These are phyloP conservation scores for Coniochaeta pulveracea DNA, from an alignment of 2,329 filamentous ascomycete genomes.

Conservation along the genomic window DNA sequence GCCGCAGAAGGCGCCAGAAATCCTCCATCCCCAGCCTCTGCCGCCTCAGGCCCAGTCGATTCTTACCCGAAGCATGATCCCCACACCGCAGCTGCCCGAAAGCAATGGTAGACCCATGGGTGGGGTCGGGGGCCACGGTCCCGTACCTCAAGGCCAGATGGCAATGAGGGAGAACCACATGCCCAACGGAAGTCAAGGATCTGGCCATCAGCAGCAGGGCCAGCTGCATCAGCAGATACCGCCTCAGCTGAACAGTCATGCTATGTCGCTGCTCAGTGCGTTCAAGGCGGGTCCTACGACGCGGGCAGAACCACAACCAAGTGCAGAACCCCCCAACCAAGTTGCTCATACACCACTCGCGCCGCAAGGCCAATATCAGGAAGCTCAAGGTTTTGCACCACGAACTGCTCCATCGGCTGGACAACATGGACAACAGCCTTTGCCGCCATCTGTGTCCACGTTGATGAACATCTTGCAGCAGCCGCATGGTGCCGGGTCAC, in stretches of 20 bases:
- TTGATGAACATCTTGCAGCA: not conserved
- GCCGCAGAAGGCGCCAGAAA: constrained; percentile 15
- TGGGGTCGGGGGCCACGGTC: not conserved
- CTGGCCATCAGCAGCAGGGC: constrained; percentile 12
- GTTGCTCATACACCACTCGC: not conserved
- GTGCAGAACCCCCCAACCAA: constrained; percentile 1
- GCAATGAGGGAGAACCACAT: not conserved
- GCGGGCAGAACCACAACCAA: constrained; percentile 10
- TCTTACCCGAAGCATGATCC: constrained; percentile 29
- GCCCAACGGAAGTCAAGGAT: constrained; percentile 2
- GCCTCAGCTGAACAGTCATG: constrained; percentile 19
- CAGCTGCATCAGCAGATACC: constrained; percentile 10
- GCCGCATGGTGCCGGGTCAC: constrained; percentile 4
- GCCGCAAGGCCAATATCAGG: not conserved
- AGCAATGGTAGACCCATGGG: constrained; percentile 2
- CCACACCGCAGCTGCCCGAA: constrained; percentile 21
- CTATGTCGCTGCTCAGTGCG: constrained; percentile 25
- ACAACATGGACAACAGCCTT: not conserved
- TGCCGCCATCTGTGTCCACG: not conserved
- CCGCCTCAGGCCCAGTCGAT: constrained; percentile 44
- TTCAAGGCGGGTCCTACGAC: constrained; percentile 21
- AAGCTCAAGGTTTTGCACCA: not conserved
- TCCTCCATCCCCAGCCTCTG: constrained; percentile 35
- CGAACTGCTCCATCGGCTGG: not conserved
- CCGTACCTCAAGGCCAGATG: too few species aligned